Base-by-base conservation (phyloP, 768 basidiomycete genomes). In the Tylopilus vinaceipallidus region DNA sequence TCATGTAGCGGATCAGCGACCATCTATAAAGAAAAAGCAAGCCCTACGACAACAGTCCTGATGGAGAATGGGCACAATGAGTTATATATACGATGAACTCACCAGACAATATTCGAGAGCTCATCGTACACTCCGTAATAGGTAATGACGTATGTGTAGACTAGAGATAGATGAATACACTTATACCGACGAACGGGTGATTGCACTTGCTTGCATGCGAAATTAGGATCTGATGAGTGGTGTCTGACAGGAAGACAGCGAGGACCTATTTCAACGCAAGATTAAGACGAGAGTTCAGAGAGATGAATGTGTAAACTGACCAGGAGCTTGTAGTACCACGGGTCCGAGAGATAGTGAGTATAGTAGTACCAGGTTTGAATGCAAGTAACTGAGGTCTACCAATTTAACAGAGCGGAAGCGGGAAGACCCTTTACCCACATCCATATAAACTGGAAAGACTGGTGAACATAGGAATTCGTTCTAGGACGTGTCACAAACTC, bases 331-430 rank as follows among this genome's bases (percentile, higher is more conserved):
- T 74, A 67, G 13, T 70, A 64, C 78, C 78, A 81, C 22, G 63
- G 57, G 59, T 83, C 82, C 22, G 64, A 68, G 45, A 78, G 75
- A 58, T 82, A 70, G 3, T 50, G 73, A 16, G 65, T 70, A 48
- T 64, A 82, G 56, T 83, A 84, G 53, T 76, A 81, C 71, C 73
- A 80, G 1, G 74, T 71, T 60, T 84, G 82, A 24, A 82, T 64
- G 34, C 70, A 70, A 7, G 78, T 78, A n/a, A 82, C 82, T 84
- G 36, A 41, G 2, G 48, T 17, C 23, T 20, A 16, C 10, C 14
- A 17, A 24, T 17, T 57, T 30, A 37, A 51, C 3, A 11, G 14
- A 13, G 16, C 12, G 19, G 0, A 37, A 6, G 30, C 20, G 26
- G 6, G 32, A 23, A 13, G 16, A 14, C 11, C 29, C 14, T 17